These are phyloP conservation scores for Eimeria praecox DNA, from an alignment of 169 alveolate species.

Conservation along the genomic window DNA sequence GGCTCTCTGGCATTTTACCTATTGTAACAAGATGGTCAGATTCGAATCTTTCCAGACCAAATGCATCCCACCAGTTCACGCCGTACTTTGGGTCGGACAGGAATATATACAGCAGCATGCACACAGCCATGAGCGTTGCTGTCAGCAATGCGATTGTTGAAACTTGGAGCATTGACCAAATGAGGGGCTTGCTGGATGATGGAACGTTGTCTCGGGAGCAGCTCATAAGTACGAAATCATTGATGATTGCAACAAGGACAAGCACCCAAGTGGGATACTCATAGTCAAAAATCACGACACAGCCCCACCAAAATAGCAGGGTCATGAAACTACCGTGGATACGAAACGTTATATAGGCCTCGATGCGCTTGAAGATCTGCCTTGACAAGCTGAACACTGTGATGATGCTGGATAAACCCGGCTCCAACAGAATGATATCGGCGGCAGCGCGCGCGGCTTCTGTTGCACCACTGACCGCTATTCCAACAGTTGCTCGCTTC, in stretches of 20 bases:
- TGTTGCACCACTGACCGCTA: slow-evolving; percentile 95
- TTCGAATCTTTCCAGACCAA: slow-evolving; percentile 28
- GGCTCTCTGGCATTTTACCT: slow-evolving; percentile 47
- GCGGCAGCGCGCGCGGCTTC: slow-evolving; percentile 95
- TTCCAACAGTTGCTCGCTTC: slow-evolving; percentile 94
- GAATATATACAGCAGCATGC: slow-evolving; percentile 61
- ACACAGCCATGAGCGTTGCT: slow-evolving; percentile 76
- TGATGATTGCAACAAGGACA: slow-evolving; percentile 80
- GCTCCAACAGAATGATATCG: slow-evolving; percentile 93
- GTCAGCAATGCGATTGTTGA: slow-evolving; percentile 65
- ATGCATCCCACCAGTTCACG: slow-evolving; percentile 77
- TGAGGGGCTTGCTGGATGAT: slow-evolving; percentile 75
- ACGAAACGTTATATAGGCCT: slow-evolving; percentile 88
- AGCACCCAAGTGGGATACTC: slow-evolving; percentile 81
- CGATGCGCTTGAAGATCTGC: slow-evolving; percentile 91
- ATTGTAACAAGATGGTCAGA: background rate
- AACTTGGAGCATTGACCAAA: slow-evolving; percentile 81
- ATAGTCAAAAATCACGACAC: slow-evolving; percentile 77
- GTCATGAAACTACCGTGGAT: slow-evolving; percentile 83
- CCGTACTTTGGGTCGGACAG: slow-evolving; percentile 71
- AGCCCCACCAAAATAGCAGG: slow-evolving; percentile 84
- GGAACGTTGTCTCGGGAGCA: slow-evolving; percentile 82
- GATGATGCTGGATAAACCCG: slow-evolving; percentile 92
- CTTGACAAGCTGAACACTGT: slow-evolving; percentile 91
- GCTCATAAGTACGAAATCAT: slow-evolving; percentile 83